Conservation (phyloP, 257 asterid genomes). For the Solanum commersonii region DNA sequence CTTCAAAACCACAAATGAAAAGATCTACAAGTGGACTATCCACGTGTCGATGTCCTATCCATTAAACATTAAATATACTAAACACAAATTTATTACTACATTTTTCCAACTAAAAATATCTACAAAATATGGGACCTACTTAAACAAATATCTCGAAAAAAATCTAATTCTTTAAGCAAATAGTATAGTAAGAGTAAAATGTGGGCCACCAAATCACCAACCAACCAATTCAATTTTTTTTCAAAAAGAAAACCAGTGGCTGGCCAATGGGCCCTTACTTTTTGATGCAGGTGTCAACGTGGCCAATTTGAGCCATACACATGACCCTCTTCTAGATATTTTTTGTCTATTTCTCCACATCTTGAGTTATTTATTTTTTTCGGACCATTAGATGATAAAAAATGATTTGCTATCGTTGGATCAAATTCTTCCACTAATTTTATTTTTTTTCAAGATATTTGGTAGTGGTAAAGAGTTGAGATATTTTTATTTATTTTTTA, state of each 20-base stretch:
- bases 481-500: not conserved
- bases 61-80: conserved; percentile 16
- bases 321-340: conserved; percentile 27
- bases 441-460: not conserved
- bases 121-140: conserved; percentile 20
- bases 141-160: conserved; percentile 9
- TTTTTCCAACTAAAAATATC: conserved; percentile 38
- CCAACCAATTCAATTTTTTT: not conserved
- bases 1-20: conserved; percentile 40
- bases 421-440: not conserved
- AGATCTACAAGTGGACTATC: conserved; percentile 20
- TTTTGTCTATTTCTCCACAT: conserved; percentile 4
- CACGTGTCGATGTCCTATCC: conserved; percentile 54
- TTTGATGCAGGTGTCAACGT: conserved; percentile 22
- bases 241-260: not conserved
- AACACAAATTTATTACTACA: not conserved
- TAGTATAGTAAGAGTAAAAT: not conserved
- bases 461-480: not conserved
- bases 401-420: conserved; percentile 17
- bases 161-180: not conserved
- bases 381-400: conserved; percentile 40
- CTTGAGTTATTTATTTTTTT: not conserved
- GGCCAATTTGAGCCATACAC: conserved; percentile 59
- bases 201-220: not conserved
- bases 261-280: conserved; percentile 18